These are phyloP conservation scores for Calonectria leucothoes DNA, from an alignment of 2,329 filamentous ascomycete genomes.

Conservation along the genomic window DNA sequence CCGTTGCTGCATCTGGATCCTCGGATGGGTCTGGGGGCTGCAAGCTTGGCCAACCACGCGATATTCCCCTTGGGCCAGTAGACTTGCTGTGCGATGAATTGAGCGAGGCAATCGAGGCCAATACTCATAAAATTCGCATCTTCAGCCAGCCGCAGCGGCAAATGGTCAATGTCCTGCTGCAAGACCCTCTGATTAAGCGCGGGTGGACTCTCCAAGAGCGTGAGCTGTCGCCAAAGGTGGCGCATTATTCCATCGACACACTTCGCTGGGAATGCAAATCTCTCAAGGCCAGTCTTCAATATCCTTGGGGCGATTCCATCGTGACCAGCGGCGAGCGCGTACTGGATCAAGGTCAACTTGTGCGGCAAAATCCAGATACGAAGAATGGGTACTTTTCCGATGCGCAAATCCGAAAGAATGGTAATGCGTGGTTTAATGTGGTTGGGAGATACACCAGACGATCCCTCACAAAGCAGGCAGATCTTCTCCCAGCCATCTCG, in stretches of 20 bases:
- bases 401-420: neutral
- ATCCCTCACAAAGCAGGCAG: neutral
- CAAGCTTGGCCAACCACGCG: neutral
- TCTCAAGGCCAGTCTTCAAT: conserved; percentile 3
- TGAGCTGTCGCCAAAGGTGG: neutral
- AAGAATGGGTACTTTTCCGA: neutral
- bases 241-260: conserved; percentile 15
- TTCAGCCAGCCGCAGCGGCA: neutral
- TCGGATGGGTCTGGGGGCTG: conserved; percentile 7
- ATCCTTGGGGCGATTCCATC: conserved; percentile 3
- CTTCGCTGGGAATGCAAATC: conserved; percentile 18
- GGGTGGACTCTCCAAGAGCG: conserved; percentile 19
- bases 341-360: neutral
- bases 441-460: conserved; percentile 4
- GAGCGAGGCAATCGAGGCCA: neutral
- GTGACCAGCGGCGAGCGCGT: neutral
- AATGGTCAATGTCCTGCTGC: neutral
- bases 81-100: neutral
- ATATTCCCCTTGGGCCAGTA: neutral
- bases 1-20: neutral
- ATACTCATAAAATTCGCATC: neutral
- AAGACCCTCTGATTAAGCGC: conserved; percentile 9
- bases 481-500: conserved; percentile 8
- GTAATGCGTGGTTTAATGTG: conserved; percentile 9
- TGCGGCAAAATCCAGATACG: neutral